Base-by-base conservation (phyloP, 352 stramenopile genomes). In the Phytophthora podocarpi region DNA sequence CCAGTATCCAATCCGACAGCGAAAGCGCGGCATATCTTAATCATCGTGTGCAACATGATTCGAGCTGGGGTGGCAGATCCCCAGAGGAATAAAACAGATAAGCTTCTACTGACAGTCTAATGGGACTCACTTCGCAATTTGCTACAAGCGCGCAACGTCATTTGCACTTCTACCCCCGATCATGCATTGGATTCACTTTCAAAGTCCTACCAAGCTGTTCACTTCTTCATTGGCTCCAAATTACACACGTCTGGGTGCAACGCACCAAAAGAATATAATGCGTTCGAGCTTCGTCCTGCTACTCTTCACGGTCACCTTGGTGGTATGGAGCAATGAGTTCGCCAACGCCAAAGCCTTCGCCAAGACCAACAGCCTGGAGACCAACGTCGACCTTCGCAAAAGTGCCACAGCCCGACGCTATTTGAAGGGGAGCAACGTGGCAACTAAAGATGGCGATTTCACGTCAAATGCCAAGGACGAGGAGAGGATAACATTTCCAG, bases 401-500 rank as follows among this genome's bases (percentile, higher is more conserved):
- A 32, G 23, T 28, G 8, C 15, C 5, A 35, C 20, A 23, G 27
- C 37, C 6, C 43, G 2, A 30, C 48, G 41, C 8, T 67, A 61
- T 41, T 49, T 67, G 8, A 67, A 50, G 27, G 41, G 28, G 21
- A 23, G 28, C 20, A 50, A 10, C 4, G 23, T 28, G 15, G 4
- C 21, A 4, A 40, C 30, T 51, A 40, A 15, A 37, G 11, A 12
- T 24, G 5, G 32, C 7, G 5, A 47, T 47, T 4, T 12, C 16
- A 11, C 5, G 12, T 28, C 13, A 4, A 20, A 26, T 7, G 18
- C 20, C 9, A 30, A 15, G 30, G 43, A 48, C 7, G 49, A 60
- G 32, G 58, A 67, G 28, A 48, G 49, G 39, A 9, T 55, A 15
- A 27, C 27, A 27, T 39, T 30, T 26, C 34, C 32, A 15, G 24